Evolutionary conservation across 2,329 filamentous ascomycete species (phyloP), one percentile per base, ranked within the genome.

Genomic region (Fusarium clavum): DNA sequence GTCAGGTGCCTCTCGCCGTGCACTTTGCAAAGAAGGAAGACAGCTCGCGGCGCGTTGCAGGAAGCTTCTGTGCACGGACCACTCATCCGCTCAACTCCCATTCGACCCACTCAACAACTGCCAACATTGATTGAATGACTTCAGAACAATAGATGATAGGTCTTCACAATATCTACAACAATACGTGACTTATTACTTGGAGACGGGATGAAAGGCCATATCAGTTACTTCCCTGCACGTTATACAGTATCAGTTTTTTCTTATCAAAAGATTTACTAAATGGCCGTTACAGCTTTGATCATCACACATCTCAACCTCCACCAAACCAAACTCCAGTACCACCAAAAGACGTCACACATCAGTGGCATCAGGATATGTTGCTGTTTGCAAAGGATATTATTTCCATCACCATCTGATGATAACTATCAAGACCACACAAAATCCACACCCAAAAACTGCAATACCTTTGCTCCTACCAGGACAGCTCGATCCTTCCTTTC

Each of bases 31-130:
- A 40, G 46, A 61, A 55, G 40, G 45, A 70, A 71, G 49, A 59
- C 57, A 71, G 65, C 69, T 71, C 69, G 69, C 65, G 69, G 69
- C 69, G 69, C 69, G 69, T 71, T 69, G 34, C 65, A 72, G 49
- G 46, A 71, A 71, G 65, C 65, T 61, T 43, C 44, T 11, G 61
- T 63, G 69, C 69, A 71, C 69, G 69, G 69, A 32, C 69, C 69
- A 56, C 48, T 14, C 30, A 11, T 38, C 32, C 38, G 24, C 41
- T 30, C 51, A 22, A 49, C 62, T 70, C 52, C 13, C 22, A 32
- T 52, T 29, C 18, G 51, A 29, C 52, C 49, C 49, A 53, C 49
- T 29, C 30, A 51, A 20, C 32, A n/a, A 52, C 45, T 47, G 24
- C 22, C 48, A 40, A 4, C 32, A 27, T 53, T 52, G 22, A 52